Evolutionary conservation across 2,329 filamentous ascomycete species (phyloP).

Genomic region (Xylariaceae sp.): DNA sequence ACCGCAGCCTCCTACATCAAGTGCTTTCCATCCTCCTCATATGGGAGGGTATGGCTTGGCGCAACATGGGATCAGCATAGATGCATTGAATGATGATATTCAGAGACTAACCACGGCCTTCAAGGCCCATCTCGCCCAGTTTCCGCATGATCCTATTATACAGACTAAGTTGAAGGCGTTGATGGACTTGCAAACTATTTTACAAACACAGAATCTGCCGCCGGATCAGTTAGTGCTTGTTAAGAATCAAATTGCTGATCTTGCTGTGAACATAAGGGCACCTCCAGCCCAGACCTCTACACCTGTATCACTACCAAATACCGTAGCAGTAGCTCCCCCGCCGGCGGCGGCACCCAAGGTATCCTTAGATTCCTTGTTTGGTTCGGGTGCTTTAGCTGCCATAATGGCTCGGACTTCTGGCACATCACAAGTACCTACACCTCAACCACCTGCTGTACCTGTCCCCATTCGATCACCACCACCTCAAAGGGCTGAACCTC

Average conservation of each 20-base stretch:
- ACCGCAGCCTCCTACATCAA: conserved; percentile 47
- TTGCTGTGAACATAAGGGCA: conserved; percentile 70
- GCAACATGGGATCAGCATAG: conserved; percentile 65
- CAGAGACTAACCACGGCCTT: conserved; percentile 76
- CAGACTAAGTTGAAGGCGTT: conserved; percentile 84
- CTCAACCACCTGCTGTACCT: conserved; percentile 50
- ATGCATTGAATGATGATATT: conserved; percentile 83
- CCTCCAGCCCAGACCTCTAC: conserved; percentile 50
- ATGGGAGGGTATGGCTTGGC: conserved; percentile 49
- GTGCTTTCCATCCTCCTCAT: conserved; percentile 52
- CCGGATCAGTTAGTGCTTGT: conserved; percentile 84
- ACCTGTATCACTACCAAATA: conserved; percentile 47
- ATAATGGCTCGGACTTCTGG: conserved; percentile 62
- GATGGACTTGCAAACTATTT: conserved; percentile 80
- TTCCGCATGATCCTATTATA: conserved; percentile 76
- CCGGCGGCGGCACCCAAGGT: conserved; percentile 47
- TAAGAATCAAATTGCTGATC: conserved; percentile 81
- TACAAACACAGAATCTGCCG: conserved; percentile 79
- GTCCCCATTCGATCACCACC: conserved; percentile 59
- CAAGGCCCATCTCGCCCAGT: conserved; percentile 76
- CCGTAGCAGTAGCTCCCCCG: conserved; percentile 48
- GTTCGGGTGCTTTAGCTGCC: conserved; percentile 64
- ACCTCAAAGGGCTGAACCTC: conserved; percentile 50
- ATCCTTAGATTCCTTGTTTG: conserved; percentile 66
- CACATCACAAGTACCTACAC: conserved; percentile 56